A percentile compares a stretch with the other conserved stretches of the same genome.
These are phyloP conservation scores for Eucalyptus curtisii DNA, from an alignment of 345 rosid species.

Conservation along the genomic window DNA sequence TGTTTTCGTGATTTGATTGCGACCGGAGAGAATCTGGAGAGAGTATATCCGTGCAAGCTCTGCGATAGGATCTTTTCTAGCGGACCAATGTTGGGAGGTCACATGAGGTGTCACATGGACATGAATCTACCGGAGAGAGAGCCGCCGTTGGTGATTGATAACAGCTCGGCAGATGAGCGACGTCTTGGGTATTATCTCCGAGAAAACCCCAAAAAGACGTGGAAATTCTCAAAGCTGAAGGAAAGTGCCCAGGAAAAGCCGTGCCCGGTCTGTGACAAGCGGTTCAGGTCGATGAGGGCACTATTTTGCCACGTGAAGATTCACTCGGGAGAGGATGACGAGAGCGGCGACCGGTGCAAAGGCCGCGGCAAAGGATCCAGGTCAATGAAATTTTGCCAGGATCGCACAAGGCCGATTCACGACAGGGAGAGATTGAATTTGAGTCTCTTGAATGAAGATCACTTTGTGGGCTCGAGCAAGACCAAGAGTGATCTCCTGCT, in stretches of 20 bases:
- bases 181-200: slow-evolving; percentile 26
- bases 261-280: slow-evolving; percentile 20
- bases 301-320: slow-evolving; percentile 42
- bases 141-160: neutral
- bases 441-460: neutral
- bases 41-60: slow-evolving; percentile 7
- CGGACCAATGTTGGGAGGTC: slow-evolving; percentile 17
- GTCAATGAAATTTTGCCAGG: slow-evolving; percentile 8
- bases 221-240: slow-evolving; percentile 13
- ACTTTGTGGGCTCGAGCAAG: neutral
- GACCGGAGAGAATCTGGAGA: neutral
- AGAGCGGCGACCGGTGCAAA: slow-evolving; percentile 15
- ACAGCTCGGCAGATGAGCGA: neutral
- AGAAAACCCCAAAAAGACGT: slow-evolving; percentile 61
- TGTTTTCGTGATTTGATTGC: neutral
- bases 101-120: slow-evolving; percentile 12
- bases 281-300: slow-evolving; percentile 22
- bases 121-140: neutral
- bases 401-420: neutral
- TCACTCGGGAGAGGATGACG: slow-evolving; percentile 22
- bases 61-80: slow-evolving; percentile 14
- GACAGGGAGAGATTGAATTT: neutral
- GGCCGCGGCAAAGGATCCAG: slow-evolving; percentile 37
- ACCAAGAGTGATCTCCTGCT: neutral
- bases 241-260: neutral